These are phyloP conservation scores for Amanita jacksonii DNA, from an alignment of 768 basidiomycete genomes.

Conservation along the genomic window DNA sequence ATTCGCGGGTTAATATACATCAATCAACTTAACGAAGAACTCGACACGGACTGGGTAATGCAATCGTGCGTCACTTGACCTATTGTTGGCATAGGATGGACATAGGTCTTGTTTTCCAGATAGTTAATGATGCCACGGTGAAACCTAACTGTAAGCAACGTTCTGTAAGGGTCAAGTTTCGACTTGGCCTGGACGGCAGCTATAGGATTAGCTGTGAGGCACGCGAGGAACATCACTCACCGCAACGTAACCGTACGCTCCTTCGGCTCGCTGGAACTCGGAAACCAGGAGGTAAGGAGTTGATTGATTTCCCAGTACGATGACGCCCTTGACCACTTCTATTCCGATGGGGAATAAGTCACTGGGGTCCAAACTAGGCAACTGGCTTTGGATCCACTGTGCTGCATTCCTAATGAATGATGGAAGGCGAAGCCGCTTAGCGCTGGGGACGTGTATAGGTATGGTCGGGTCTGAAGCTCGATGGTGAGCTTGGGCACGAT, in stretches of 20 bases:
- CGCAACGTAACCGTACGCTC: conserved; percentile 70
- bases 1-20: neutral
- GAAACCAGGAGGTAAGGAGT: conserved; percentile 76
- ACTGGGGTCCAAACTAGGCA: conserved; percentile 68
- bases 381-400: conserved; percentile 46
- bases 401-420: conserved; percentile 29
- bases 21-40: neutral
- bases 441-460: conserved; percentile 15
- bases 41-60: conserved; percentile 29
- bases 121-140: conserved; percentile 52
- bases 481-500: neutral
- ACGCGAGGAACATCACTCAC: conserved; percentile 31
- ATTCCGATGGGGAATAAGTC: conserved; percentile 85
- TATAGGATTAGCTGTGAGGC: neutral
- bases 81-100: conserved; percentile 51
- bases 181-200: conserved; percentile 55
- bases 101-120: conserved; percentile 69
- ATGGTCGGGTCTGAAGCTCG: neutral
- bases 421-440: conserved; percentile 25
- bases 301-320: conserved; percentile 79
- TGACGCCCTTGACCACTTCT: conserved; percentile 66
- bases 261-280: conserved; percentile 70
- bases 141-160: conserved; percentile 65
- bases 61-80: conserved; percentile 55
- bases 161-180: conserved; percentile 75